Percentiles rank a stretch among this genome's conserved stretches.
These are phyloP conservation scores for Azolla pinnata DNA, from an alignment of 75 land plant species.

Conservation along the genomic window DNA sequence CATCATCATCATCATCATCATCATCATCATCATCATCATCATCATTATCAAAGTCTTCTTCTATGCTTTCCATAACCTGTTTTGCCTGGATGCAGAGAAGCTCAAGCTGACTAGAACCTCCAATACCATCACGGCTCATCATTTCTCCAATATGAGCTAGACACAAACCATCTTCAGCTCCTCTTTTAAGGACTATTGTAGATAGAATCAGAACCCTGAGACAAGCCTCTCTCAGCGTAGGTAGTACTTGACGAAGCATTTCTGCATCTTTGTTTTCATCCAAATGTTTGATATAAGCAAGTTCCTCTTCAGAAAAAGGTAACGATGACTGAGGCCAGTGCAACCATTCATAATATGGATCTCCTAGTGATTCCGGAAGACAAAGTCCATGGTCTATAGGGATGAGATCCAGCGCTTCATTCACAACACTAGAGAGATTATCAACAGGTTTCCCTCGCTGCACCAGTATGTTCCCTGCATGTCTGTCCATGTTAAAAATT, in stretches of 20 bases:
- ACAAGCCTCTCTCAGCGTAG: slow-evolving; percentile 36
- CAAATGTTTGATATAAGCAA: slow-evolving; percentile 27
- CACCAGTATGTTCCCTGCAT: slow-evolving; percentile 40
- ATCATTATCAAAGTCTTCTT: slow-evolving; percentile 8
- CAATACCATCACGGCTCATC: slow-evolving; percentile 36
- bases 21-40: background rate
- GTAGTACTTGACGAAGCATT: slow-evolving; percentile 28
- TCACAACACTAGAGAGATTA: slow-evolving; percentile 3
- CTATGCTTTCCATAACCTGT: slow-evolving; percentile 5
- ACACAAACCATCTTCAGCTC: slow-evolving; percentile 28
- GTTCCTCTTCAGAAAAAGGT: slow-evolving; percentile 42
- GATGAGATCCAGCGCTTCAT: slow-evolving; percentile 30
- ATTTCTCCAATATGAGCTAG: slow-evolving; percentile 41
- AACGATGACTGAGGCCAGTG: slow-evolving; percentile 49
- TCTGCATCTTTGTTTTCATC: slow-evolving; percentile 32
- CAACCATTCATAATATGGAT: slow-evolving; percentile 48
- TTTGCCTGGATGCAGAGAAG: slow-evolving; percentile 30
- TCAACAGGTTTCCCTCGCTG: slow-evolving; percentile 14
- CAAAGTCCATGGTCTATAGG: slow-evolving; percentile 52
- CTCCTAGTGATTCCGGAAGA: slow-evolving; percentile 40
- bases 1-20: slow-evolving; percentile 2
- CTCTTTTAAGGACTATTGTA: slow-evolving; percentile 30
- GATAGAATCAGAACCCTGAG: slow-evolving; percentile 37
- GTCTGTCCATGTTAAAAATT: slow-evolving; percentile 42
- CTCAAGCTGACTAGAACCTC: slow-evolving; percentile 36